phyloP scores from a whole-genome alignment of 2,329 filamentous ascomycete genomes.

The Hymenoscyphus albidus region DNA sequence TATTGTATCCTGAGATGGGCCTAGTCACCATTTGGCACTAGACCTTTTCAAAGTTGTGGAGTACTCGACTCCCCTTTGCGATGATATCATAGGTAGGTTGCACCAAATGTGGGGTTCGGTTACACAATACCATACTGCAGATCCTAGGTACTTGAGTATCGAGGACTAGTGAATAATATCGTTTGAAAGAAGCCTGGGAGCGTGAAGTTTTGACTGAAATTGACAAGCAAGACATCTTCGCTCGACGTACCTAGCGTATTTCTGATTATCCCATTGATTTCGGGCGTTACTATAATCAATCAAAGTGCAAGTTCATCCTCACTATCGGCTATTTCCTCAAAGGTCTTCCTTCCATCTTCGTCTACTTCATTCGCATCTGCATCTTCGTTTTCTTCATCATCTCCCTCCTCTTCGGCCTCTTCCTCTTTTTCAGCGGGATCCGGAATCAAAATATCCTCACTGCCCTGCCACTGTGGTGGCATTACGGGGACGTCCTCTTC shows the following conservation, averaged over 20 bases:
- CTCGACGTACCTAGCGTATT: not conserved
- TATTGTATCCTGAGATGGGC: not conserved
- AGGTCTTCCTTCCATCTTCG: not conserved
- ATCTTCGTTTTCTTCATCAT: constrained; percentile 14
- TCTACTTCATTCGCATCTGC: not conserved
- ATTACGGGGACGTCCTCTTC: constrained; percentile 56
- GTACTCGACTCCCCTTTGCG: not conserved
- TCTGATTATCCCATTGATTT: too few relatives aligned
- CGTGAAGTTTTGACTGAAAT: too few relatives aligned
- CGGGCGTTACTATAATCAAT: not conserved
- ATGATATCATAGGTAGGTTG: not conserved
- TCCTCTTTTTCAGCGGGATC: constrained; percentile 20
- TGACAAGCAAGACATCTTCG: too few relatives aligned
- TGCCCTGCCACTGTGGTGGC: constrained; percentile 66
- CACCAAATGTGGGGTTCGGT: not conserved
- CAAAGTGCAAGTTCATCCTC: constrained; percentile 22
- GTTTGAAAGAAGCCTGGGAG: too few relatives aligned
- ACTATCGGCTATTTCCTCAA: constrained; percentile 18
- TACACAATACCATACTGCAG: not conserved
- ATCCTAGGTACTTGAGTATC: too few relatives aligned
- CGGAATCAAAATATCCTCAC: constrained; percentile 56
- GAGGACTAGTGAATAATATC: too few relatives aligned
- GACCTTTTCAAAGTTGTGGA: not conserved
- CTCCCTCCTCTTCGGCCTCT: constrained; percentile 20
- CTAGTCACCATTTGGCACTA: not conserved